Evolutionary conservation across 2,329 filamentous ascomycete species (phyloP).

Genomic region (Phaeosphaeriaceae sp.): DNA sequence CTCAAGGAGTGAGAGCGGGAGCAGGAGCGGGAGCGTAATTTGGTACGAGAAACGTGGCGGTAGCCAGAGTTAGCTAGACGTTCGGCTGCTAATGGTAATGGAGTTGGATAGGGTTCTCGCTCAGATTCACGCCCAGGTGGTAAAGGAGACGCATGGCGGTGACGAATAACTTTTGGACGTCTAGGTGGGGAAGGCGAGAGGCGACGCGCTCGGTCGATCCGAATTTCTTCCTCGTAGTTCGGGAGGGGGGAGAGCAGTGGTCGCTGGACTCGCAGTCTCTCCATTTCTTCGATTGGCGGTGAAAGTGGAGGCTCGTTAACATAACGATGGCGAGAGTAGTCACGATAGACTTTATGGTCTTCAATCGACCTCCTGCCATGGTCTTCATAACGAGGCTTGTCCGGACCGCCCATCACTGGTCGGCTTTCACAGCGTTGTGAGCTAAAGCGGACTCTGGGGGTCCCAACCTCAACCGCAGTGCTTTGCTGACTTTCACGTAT

Average conservation of each 20-base stretch:
- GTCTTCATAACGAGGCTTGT: slow-evolving; percentile 6
- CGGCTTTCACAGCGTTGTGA: slow-evolving; percentile 12
- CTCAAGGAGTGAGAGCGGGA: slow-evolving; percentile 12
- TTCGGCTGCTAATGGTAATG: slow-evolving; percentile 8
- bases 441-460: slow-evolving; percentile 38
- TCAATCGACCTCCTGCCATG: slow-evolving; percentile 8
- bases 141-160: slow-evolving; percentile 19
- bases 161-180: slow-evolving; percentile 16
- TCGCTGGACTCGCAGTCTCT: slow-evolving; percentile 25
- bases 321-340: slow-evolving; percentile 18
- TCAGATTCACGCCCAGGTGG: slow-evolving; percentile 9
- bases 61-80: slow-evolving; percentile 12
- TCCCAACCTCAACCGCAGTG: slow-evolving; percentile 37
- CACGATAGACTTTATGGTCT: slow-evolving; percentile 18
- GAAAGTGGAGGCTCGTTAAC: slow-evolving; percentile 15
- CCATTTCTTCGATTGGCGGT: slow-evolving; percentile 22
- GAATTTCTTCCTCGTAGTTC: slow-evolving; percentile 25
- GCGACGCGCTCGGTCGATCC: slow-evolving; percentile 22
- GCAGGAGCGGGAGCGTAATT: slow-evolving; percentile 2
- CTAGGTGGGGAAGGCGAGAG: slow-evolving; percentile 22
- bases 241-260: slow-evolving; percentile 14
- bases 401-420: slow-evolving; percentile 1
- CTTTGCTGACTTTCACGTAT: slow-evolving; percentile 34
- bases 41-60: slow-evolving; percentile 18
- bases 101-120: slow-evolving; percentile 2